phyloP scores from a whole-genome alignment of 805 yeast species.

The Grigorovia transvaalensis region DNA sequence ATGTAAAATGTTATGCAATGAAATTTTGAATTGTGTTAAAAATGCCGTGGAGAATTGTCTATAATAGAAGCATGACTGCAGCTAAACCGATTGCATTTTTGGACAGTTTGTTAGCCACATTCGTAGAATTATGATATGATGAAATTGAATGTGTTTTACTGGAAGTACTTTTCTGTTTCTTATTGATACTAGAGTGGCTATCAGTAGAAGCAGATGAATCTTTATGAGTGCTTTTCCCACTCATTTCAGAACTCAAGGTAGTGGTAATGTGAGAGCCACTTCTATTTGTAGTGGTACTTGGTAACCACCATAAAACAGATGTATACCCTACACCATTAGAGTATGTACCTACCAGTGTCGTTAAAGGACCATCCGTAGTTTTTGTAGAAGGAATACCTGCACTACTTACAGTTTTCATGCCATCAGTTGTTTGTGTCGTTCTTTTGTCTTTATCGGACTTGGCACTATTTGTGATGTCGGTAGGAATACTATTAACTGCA shows the following conservation, averaged over 20 bases:
- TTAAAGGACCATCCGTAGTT: conserved; percentile 13
- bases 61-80: neutral
- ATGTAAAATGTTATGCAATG: neutral
- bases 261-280: neutral
- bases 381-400: neutral
- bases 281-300: conserved; percentile 9
- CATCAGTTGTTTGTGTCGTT: neutral
- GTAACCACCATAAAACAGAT: conserved; percentile 27
- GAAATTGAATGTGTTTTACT: neutral
- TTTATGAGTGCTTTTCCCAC: neutral
- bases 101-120: neutral
- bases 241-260: neutral
- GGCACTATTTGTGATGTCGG: neutral
- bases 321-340: conserved; percentile 16
- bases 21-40: too few relatives aligned
- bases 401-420: too few relatives aligned
- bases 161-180: neutral
- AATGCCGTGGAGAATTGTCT: neutral
- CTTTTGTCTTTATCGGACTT: neutral
- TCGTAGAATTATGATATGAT: neutral
- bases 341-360: conserved; percentile 13
- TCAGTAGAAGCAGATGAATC: neutral
- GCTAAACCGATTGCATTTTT: neutral
- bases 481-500: neutral
- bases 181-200: neutral